Base-by-base conservation (phyloP, 192 early-diverging fungal species). In the Entomortierella beljakovae region DNA sequence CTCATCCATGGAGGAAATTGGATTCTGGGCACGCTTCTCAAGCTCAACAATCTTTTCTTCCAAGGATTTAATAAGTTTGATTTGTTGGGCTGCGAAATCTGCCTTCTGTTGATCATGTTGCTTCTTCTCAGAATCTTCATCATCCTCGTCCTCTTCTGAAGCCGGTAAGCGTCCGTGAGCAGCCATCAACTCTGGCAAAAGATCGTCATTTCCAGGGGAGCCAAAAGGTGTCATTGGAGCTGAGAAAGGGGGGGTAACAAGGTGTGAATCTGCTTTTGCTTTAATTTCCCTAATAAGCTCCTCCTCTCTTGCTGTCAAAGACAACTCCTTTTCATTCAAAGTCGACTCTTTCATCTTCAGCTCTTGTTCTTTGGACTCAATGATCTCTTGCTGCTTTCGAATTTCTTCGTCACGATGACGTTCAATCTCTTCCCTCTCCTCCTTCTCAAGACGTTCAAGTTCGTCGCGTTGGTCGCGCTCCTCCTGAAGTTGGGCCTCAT, bases 11-110 rank as follows among this genome's bases (percentile, higher is more conserved):
- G 48, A 37, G 29, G 51, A 8, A 32, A 33, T 2, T 38, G 59
- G 49, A 3, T 28, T 25, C 6, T 37, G 16, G 23, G 18, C 46
- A 5, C 66, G 65, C 61, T 79, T 79, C 61, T 79, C 75, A 2
- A 79, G 62, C 33, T 79, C 67, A 1, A 57, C 67, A 61, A 79
- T 70, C 67, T 79, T 79, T 18, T 69, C 67, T 42, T 79, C 75
- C 37, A 79, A 49, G 3, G 75, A 53, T 57, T 65, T 79, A 62
- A 79, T 79, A 18, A 69, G 49, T 32, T 64, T 69, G 57, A 59
- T 59, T 23, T 79, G 75, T 32, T 79, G 73, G 2, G 60, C 61
- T 1, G 65, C 55, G 23, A 57, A 50, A 25, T 68, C 65, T 11
- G 53, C 59, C 49, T 76, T 51, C n/a, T 68, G 66, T 1, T 54